Percentiles rank a stretch among this genome's conserved stretches.
Evolutionary conservation across 2,329 filamentous ascomycete genomes (phyloP).

Genomic region (Mycosphaerella sp.): DNA sequence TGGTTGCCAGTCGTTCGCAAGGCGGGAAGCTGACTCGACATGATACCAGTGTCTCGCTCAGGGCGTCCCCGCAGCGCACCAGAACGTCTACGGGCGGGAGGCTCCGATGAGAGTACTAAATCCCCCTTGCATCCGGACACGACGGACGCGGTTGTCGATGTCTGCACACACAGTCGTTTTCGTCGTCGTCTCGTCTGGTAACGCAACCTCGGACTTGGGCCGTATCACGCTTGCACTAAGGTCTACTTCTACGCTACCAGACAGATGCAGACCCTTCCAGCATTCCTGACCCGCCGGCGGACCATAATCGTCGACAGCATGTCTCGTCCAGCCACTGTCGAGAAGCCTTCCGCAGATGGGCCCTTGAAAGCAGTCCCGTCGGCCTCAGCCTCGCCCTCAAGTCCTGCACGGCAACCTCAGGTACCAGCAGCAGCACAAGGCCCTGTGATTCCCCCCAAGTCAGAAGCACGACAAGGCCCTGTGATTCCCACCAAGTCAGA

Average conservation of each 20-base stretch:
- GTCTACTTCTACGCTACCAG: no score
- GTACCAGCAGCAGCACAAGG: neutral
- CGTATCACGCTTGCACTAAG: neutral
- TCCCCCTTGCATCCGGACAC: conserved; percentile 5
- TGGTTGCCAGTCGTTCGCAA: no score
- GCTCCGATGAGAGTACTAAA: no score
- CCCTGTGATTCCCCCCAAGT: neutral
- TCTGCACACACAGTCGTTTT: conserved; percentile 3
- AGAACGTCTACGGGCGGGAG: no score
- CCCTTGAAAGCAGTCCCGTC: neutral
- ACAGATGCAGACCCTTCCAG: no score
- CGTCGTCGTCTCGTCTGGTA: neutral
- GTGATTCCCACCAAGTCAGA: no score
- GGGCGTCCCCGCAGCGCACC: no score
- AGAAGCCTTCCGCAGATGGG: neutral
- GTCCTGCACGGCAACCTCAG: neutral
- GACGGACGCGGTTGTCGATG: neutral
- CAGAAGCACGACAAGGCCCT: no score
- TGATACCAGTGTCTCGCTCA: neutral
- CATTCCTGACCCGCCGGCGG: neutral
- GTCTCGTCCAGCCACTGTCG: conserved; percentile 1
- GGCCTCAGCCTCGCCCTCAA: conserved; percentile 4
- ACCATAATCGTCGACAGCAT: neutral
- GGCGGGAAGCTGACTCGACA: neutral
- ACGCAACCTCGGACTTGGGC: neutral